A percentile compares a stretch with the other conserved stretches of the same genome.
Evolutionary conservation across 768 basidiomycete genomes (phyloP).

Genomic region (Russula compacta): DNA sequence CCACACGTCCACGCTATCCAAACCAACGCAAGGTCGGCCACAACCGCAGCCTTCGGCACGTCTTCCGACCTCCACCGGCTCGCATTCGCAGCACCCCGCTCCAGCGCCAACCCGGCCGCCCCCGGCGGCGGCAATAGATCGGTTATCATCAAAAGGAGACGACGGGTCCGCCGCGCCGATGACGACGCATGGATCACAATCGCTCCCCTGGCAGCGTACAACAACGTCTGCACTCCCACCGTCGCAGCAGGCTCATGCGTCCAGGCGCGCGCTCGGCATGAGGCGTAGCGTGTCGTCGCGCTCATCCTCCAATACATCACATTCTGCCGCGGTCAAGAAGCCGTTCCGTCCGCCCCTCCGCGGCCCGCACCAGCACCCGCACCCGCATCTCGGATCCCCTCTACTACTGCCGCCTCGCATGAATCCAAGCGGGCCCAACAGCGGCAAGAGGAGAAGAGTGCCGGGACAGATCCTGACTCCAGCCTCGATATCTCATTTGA

Average conservation of each 20-base stretch:
- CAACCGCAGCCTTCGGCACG: background rate
- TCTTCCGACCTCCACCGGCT: background rate
- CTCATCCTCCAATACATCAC: background rate
- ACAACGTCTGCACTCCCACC: background rate
- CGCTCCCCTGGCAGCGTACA: background rate
- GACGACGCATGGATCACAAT: background rate
- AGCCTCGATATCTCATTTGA: constrained; percentile 13
- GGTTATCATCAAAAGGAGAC: background rate
- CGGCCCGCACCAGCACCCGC: background rate
- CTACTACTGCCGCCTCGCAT: background rate
- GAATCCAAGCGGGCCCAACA: background rate
- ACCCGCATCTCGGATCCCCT: background rate
- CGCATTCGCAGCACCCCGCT: background rate
- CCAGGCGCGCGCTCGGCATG: constrained; percentile 7
- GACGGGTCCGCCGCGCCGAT: background rate
- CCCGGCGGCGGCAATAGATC: background rate
- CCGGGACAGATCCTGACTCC: constrained; percentile 9
- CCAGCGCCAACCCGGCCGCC: background rate
- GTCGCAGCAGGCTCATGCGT: background rate
- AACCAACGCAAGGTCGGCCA: background rate
- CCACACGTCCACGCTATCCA: background rate
- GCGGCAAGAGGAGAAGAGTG: background rate
- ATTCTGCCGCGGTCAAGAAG: background rate
- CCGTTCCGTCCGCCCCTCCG: constrained; percentile 8
- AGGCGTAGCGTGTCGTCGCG: background rate